These are phyloP conservation scores for Paxillus ammoniavirescens DNA, from an alignment of 768 basidiomycete genomes.

Conservation along the genomic window DNA sequence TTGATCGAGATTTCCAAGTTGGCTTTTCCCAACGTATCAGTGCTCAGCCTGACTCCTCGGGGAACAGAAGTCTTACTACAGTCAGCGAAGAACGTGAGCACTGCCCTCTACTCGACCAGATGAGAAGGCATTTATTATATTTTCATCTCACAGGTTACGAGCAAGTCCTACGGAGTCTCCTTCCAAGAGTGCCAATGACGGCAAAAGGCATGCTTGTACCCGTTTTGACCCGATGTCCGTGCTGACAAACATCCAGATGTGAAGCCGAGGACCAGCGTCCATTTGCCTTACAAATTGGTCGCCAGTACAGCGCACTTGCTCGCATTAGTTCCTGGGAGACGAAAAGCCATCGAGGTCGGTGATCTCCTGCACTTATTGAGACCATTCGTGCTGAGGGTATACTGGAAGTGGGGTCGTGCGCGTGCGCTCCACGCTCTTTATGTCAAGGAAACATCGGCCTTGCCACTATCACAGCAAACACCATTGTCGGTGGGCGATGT, in stretches of 20 bases:
- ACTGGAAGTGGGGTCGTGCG: constrained; percentile 43
- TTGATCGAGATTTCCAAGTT: constrained; percentile 20
- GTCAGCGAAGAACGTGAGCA: constrained; percentile 21
- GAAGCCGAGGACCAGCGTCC: constrained; percentile 28
- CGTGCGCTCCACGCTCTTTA: constrained; percentile 41
- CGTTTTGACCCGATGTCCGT: not conserved
- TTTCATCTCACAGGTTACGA: constrained; percentile 29
- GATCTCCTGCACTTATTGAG: not conserved
- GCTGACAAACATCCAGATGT: constrained; percentile 29
- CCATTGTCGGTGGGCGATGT: constrained; percentile 41
- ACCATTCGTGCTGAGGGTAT: not conserved
- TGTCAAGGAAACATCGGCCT: constrained; percentile 21
- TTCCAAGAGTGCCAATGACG: constrained; percentile 45
- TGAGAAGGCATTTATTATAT: not conserved
- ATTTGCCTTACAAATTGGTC: constrained; percentile 40
- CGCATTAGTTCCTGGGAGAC: constrained; percentile 39
- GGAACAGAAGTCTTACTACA: not conserved
- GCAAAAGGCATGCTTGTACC: constrained; percentile 33
- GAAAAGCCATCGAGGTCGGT: constrained; percentile 49
- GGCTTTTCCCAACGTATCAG: not conserved
- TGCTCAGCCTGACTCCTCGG: not conserved
- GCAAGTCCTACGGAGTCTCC: constrained; percentile 32
- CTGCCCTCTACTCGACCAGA: not conserved
- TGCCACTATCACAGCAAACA: constrained; percentile 18
- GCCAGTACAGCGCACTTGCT: constrained; percentile 34